A percentile compares a stretch with the other conserved stretches of the same genome.
Evolutionary conservation across 768 basidiomycete species (phyloP).

Genomic region (Mycena filopes): DNA sequence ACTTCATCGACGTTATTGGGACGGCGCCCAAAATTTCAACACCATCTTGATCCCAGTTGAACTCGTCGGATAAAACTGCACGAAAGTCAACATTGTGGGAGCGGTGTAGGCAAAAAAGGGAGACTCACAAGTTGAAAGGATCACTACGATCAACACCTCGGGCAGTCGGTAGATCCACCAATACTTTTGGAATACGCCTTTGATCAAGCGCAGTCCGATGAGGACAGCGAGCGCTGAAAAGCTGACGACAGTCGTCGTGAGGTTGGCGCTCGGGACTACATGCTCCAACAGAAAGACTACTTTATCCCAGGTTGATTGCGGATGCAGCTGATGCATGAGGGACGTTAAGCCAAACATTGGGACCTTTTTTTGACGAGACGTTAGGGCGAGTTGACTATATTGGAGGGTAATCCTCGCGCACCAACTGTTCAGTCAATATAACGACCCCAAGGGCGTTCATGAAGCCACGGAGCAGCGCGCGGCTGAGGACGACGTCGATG

Average conservation of each 20-base stretch:
- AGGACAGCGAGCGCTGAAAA: conserved; percentile 76
- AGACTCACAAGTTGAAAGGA: conserved; percentile 79
- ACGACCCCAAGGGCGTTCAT: conserved; percentile 87
- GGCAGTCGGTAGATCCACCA: conserved; percentile 86
- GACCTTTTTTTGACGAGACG: too few species aligned
- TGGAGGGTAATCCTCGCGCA: too few species aligned
- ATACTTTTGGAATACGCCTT: conserved; percentile 65
- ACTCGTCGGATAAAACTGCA: conserved; percentile 75
- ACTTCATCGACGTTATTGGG: conserved; percentile 64
- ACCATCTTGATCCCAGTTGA: conserved; percentile 81
- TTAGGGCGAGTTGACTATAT: too few species aligned
- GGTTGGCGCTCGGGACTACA: conserved; percentile 65
- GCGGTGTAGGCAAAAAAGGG: background rate
- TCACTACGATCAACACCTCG: conserved; percentile 90
- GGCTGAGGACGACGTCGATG: conserved; percentile 92
- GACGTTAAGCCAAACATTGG: conserved; percentile 87
- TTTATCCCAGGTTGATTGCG: conserved; percentile 81
- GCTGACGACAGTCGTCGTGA: conserved; percentile 77
- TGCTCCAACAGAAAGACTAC: conserved; percentile 76
- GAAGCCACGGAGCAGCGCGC: conserved; percentile 89
- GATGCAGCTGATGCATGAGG: conserved; percentile 64
- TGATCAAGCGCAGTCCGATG: conserved; percentile 68
- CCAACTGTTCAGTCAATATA: conserved; percentile 86
- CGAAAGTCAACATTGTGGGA: background rate
- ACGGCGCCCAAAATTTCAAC: conserved; percentile 89